Base-by-base conservation (phyloP, 805 yeast genomes). In the Lipomyces chichibuensis region DNA sequence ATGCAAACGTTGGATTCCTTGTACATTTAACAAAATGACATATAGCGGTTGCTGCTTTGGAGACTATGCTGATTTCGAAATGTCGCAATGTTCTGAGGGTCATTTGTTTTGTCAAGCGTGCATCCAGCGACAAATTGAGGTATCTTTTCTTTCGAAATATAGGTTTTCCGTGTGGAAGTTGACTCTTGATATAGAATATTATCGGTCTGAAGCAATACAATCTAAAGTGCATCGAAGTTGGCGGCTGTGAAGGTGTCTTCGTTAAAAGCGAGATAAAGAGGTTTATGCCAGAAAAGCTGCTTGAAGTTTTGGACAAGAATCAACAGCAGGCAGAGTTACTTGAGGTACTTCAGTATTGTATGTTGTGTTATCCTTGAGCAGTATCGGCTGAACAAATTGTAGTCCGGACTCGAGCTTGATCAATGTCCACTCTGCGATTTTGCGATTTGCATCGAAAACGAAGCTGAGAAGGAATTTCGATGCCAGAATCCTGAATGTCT, bases 381-480 rank as follows among this genome's bases (percentile, higher is more conserved):
- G 4, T 49, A 20, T 23, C 27, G 53, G 13, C 13, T 54, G 25
- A 17, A 17, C 5, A 6, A 3, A n/a, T 20, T 25, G 8, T 52
- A 60, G 63, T 51, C 64, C 11, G 60, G 60, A 17, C 54, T 39
- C 27, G 54, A 39, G 25, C 29, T 23, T n/a, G 58, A 29, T 9
- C 29, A 29, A 8, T 55, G 58, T 55, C 58, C 58, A 17, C 29
- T 55, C 20, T 62, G 87, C 3, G 83, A 79, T 65, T 75, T 84
- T 54, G 88, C 85, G 7, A 81, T 85, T 71, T 83, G 87, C 23
- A 88, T 85, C 74, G 79, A 85, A 63, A 84, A 83, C 70, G 82
- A 86, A 0, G 82, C 82, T 65, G 89, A 88, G 2, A 82, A 83
- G 59, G 84, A 85, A 11, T 43, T 20, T 17, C 46, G 62, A n/a